These are phyloP conservation scores for Aphanomyces cochlioides DNA, from an alignment of 352 stramenopile species.

Conservation along the genomic window DNA sequence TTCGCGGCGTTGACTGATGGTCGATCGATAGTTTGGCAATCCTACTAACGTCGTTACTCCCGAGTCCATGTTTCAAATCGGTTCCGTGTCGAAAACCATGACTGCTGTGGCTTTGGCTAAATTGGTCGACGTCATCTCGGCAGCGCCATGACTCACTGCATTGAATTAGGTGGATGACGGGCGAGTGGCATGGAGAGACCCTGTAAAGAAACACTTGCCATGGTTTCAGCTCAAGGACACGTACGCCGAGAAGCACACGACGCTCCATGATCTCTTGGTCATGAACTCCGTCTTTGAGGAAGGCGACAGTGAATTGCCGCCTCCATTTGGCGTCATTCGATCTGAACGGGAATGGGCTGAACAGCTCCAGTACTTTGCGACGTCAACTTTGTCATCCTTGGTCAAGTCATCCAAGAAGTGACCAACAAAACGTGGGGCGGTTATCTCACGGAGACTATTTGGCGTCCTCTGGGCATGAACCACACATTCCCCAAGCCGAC, in stretches of 20 bases:
- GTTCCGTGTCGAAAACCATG: conserved; percentile 63
- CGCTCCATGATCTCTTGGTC: conserved; percentile 46
- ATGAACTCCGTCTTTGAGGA: conserved; percentile 58
- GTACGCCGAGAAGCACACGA: conserved; percentile 51
- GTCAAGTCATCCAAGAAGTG: conserved; percentile 50
- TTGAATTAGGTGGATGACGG: conserved; percentile 51
- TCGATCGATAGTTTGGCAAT: conserved; percentile 10
- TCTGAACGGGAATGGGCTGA: conserved; percentile 43
- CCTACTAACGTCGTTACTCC: conserved; percentile 36
- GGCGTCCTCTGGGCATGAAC: conserved; percentile 52
- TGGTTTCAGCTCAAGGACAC: conserved; percentile 55
- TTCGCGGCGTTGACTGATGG: background rate
- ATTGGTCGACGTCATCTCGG: conserved; percentile 32
- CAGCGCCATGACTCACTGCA: no score
- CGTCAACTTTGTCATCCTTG: conserved; percentile 56
- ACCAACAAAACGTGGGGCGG: conserved; percentile 47
- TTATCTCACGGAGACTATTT: conserved; percentile 50
- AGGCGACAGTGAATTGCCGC: conserved; percentile 31
- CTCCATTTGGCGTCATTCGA: conserved; percentile 31
- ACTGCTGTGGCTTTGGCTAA: conserved; percentile 38
- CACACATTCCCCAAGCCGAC: conserved; percentile 38
- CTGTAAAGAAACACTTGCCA: conserved; percentile 52
- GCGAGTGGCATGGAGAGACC: conserved; percentile 49
- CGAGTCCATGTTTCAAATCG: conserved; percentile 61
- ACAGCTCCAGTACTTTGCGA: conserved; percentile 42